phyloP scores from a whole-genome alignment of 2,329 filamentous ascomycete species.

The Myotisia sp. region DNA sequence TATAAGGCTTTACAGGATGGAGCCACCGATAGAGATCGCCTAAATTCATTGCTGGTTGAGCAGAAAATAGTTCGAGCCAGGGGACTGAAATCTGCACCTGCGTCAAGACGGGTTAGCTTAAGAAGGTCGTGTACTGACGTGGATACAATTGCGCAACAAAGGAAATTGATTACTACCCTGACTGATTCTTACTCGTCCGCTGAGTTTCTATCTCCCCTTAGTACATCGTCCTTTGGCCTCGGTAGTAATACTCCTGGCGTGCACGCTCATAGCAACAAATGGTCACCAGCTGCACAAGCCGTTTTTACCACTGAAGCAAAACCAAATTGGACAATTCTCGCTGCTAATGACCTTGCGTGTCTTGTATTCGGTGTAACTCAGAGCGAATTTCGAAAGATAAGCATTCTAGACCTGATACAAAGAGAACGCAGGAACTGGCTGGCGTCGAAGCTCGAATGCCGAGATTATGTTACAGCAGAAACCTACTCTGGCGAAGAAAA shows the following conservation, averaged over 20 bases:
- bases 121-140: constrained; percentile 85
- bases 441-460: constrained; percentile 58
- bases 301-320: constrained; percentile 93
- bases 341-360: constrained; percentile 91
- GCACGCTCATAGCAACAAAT: constrained; percentile 83
- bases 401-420: constrained; percentile 87
- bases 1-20: constrained; percentile 1
- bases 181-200: constrained; percentile 60
- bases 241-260: constrained; percentile 39
- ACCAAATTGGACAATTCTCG: constrained; percentile 87
- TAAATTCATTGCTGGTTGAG: constrained; percentile 11
- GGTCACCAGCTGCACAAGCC: constrained; percentile 80
- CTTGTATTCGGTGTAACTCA: constrained; percentile 98
- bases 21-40: constrained; percentile 2
- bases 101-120: constrained; percentile 51
- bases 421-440: constrained; percentile 81
- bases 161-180: constrained; percentile 71
- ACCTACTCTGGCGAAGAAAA: constrained; percentile 17
- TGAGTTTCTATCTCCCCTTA: constrained; percentile 31
- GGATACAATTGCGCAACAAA: constrained; percentile 57
- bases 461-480: constrained; percentile 40
- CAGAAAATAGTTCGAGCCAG: constrained; percentile 20
- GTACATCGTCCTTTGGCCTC: constrained; percentile 23
- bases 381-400: constrained; percentile 83
- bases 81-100: constrained; percentile 32